Evolutionary conservation across 1,139 yeast genomes (phyloP), one percentile per base, ranked within the genome.

Genomic region (Diutina mesorugosa): DNA sequence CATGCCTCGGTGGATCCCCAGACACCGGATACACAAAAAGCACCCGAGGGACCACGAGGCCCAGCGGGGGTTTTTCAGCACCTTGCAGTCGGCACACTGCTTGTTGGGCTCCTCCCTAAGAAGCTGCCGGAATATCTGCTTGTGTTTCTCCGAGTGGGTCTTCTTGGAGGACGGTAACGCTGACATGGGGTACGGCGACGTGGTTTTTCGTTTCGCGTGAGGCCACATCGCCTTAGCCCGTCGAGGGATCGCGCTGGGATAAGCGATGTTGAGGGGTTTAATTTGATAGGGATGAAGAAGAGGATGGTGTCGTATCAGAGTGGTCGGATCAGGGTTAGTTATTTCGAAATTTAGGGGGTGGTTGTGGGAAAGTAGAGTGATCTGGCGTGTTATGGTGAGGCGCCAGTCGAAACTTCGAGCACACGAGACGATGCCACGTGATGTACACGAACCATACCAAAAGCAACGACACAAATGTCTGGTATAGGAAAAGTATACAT

Each of bases 21-120:
- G 90, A 71, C 99, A 93, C 60, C 81, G 66, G 59, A 93, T 93
- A 70, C 99, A 93, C 53, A 93, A 79, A 65, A 93, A 91, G 59
- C 95, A 83, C 38, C 99, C 99, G 59, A 93, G 71, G 63, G 85
- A 90, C 97, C 98, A 93, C 28, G 95, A 85, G 10, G 98, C 97
- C 99, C 99, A 93, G 57, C 99, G 77, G 16, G 99, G 99, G 69
- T 91, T 96, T 51, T 87, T 81, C 18, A 93, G 79, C 0, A 84
- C 78, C 69, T 93, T 93, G 71, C 99, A 93, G 69, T 93, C 99
- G 1, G 93, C 96, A 70, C 99, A 93, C 55, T 73, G 71, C 66
- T 80, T 82, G 73, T 93, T 93, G 52, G 83, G 81, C 1, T 84
- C 82, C 63, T 90, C 96, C 61, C 81, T 84, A 55, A 91, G 78